These are phyloP conservation scores for Phanerodontia chrysosporium DNA, from an alignment of 768 basidiomycete genomes.

Conservation along the genomic window DNA sequence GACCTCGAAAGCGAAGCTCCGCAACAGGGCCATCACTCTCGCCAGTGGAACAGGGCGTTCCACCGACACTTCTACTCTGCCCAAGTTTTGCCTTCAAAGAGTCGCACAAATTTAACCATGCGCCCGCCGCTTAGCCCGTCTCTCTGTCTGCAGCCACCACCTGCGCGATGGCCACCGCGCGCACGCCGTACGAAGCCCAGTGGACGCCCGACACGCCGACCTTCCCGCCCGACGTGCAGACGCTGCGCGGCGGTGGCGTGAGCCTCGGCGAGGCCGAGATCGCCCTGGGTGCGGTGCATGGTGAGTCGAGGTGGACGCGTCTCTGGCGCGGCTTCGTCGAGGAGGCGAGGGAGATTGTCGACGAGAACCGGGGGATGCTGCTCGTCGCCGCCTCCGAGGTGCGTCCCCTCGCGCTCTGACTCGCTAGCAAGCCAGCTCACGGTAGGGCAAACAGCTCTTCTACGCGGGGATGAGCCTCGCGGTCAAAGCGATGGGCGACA, in stretches of 20 bases:
- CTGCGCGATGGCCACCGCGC: background rate
- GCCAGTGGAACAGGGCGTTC: too few relatives aligned
- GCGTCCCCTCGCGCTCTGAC: background rate
- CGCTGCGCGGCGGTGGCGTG: background rate
- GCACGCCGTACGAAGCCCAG: background rate
- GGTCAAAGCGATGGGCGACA: constrained; percentile 56
- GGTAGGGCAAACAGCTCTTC: constrained; percentile 28
- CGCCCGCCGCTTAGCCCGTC: background rate
- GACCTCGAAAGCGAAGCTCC: too few relatives aligned
- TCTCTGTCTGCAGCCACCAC: background rate
- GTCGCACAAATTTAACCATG: too few relatives aligned
- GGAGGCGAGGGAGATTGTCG: background rate
- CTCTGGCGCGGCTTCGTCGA: background rate
- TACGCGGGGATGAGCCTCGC: constrained; percentile 56
- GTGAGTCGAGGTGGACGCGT: background rate
- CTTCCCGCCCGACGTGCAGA: background rate
- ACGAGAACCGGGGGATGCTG: background rate
- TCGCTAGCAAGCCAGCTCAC: too few relatives aligned
- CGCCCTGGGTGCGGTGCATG: background rate
- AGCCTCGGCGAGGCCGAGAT: background rate
- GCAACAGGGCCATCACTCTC: too few relatives aligned
- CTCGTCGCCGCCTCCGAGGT: background rate
- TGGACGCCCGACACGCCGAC: background rate
- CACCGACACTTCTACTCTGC: too few relatives aligned
- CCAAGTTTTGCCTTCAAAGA: too few relatives aligned